phyloP scores from a whole-genome alignment of 768 basidiomycete species.

The Lentinula raphanica region DNA sequence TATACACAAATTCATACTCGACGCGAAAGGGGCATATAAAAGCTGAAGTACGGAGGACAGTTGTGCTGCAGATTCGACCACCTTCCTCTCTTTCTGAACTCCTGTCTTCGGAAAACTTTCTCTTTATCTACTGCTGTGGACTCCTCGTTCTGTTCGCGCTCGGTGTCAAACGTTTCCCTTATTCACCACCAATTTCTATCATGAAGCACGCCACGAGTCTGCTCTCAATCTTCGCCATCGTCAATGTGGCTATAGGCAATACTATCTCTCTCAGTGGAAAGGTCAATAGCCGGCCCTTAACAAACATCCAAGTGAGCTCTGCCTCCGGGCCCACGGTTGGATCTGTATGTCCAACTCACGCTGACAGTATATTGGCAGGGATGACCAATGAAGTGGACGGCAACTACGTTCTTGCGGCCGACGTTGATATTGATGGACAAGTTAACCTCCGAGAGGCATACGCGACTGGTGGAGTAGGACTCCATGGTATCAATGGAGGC shows the following conservation, averaged over 20 bases:
- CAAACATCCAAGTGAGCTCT: not conserved
- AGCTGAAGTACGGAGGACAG: too few species aligned
- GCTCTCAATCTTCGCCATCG: not conserved
- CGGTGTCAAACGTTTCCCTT: too few species aligned
- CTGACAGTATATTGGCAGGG: not conserved
- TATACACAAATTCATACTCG: too few species aligned
- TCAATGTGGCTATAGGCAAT: not conserved
- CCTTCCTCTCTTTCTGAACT: too few species aligned
- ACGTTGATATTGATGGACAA: slow-evolving; percentile 23
- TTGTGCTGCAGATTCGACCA: too few species aligned
- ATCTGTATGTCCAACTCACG: not conserved
- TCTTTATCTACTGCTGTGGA: too few species aligned
- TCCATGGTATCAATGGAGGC: slow-evolving; percentile 13
- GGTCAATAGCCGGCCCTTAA: not conserved
- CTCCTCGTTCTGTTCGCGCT: too few species aligned
- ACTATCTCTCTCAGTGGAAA: not conserved
- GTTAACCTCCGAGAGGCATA: slow-evolving; percentile 8
- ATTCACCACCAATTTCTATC: too few species aligned
- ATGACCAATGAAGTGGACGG: slow-evolving; percentile 31
- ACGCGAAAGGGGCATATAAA: too few species aligned
- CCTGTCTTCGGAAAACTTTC: too few species aligned
- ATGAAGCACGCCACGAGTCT: not conserved
- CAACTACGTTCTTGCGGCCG: slow-evolving; percentile 26
- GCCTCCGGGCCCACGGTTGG: not conserved
- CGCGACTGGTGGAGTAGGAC: slow-evolving; percentile 14